These are phyloP conservation scores for Chenopodium album DNA, from an alignment of 148 eudicot species.

Conservation along the genomic window DNA sequence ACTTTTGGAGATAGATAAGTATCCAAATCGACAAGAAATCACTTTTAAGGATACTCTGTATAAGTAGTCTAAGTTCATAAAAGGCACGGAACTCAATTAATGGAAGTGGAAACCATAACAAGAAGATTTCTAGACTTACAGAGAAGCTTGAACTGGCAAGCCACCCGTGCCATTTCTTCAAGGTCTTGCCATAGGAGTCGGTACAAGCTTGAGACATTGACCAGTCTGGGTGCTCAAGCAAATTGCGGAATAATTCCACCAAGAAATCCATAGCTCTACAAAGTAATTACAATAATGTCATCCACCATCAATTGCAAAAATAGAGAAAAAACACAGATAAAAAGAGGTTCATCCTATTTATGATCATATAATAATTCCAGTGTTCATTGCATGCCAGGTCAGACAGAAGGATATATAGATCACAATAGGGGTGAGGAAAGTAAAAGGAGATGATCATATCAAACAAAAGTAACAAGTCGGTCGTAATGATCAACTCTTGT, in stretches of 20 bases:
- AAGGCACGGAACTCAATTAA: not conserved
- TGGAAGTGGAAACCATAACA: not conserved
- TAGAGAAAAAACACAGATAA: not conserved
- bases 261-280: conserved; percentile 91
- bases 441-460: not conserved
- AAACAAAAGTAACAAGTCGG: too few relatives aligned
- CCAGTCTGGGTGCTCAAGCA: conserved; percentile 75
- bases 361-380: not conserved
- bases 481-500: not conserved
- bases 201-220: conserved; percentile 72
- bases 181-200: conserved; percentile 79
- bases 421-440: not conserved
- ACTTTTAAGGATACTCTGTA: not conserved
- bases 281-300: conserved; percentile 15
- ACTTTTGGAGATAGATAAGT: too few relatives aligned
- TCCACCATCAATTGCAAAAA: not conserved
- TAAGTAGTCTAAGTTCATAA: not conserved
- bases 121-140: conserved; percentile 37
- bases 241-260: conserved; percentile 71
- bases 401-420: not conserved
- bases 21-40: too few relatives aligned
- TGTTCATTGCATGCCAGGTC: not conserved
- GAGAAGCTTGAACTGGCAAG: conserved; percentile 83
- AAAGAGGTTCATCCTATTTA: not conserved
- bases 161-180: conserved; percentile 98